phyloP scores from a whole-genome alignment of 208 protist genomes.

The Trypanosoma avium region DNA sequence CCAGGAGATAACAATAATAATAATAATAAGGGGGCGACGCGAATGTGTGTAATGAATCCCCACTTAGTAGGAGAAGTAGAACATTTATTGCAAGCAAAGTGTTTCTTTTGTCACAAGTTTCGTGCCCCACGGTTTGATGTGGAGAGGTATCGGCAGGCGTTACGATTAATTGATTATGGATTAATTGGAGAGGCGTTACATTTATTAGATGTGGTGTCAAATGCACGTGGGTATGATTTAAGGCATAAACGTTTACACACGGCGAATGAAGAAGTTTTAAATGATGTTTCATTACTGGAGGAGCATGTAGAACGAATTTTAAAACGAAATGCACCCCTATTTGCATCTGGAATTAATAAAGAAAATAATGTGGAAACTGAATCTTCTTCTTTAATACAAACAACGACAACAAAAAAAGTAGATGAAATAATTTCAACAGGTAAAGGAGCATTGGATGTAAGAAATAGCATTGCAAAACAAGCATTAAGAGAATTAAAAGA shows the following conservation, averaged over 20 bases:
- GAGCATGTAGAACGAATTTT: slow-evolving; percentile 67
- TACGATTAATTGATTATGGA: slow-evolving; percentile 70
- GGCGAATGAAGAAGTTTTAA: slow-evolving; percentile 68
- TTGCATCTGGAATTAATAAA: no score
- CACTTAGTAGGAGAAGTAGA: slow-evolving; percentile 74
- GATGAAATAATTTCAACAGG: neutral
- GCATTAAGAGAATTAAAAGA: slow-evolving; percentile 67
- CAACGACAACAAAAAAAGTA: neutral
- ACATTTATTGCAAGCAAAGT: slow-evolving; percentile 77
- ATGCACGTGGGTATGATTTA: slow-evolving; percentile 51
- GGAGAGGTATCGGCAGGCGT: slow-evolving; percentile 74
- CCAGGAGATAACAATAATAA: slow-evolving; percentile 42
- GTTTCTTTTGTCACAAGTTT: slow-evolving; percentile 87
- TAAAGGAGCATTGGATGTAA: slow-evolving; percentile 63
- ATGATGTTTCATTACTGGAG: slow-evolving; percentile 53
- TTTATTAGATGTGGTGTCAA: slow-evolving; percentile 72
- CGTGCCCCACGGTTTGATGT: slow-evolving; percentile 79
- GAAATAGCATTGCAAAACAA: slow-evolving; percentile 70
- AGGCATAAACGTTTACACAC: slow-evolving; percentile 49
- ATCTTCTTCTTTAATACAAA: no score
- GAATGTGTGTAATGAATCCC: slow-evolving; percentile 80
- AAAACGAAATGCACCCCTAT: slow-evolving; percentile 17
- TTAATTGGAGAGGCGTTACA: slow-evolving; percentile 78
- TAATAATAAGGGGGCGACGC: no score
- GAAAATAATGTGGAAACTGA: no score